phyloP scores from a whole-genome alignment of 805 yeast species.

The Hanseniaspora nectarophila region DNA sequence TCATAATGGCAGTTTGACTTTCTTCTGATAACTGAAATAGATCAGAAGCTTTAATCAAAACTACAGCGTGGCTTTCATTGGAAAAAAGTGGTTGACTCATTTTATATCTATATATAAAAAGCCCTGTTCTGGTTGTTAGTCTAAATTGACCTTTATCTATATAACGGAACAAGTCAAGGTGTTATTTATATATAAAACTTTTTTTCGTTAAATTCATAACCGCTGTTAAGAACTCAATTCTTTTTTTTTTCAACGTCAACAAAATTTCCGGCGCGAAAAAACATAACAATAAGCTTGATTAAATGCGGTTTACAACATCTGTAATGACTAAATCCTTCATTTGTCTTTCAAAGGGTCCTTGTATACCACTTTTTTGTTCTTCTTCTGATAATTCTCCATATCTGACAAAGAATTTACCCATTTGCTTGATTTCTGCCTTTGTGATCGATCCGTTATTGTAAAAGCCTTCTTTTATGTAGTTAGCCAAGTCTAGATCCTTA shows the following conservation, averaged over 20 bases:
- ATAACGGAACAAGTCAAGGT: too few species aligned
- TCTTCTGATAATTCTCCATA: slow-evolving; percentile 7
- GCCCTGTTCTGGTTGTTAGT: not conserved
- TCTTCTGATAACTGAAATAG: slow-evolving; percentile 23
- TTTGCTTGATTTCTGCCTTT: not conserved
- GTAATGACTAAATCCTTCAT: not conserved
- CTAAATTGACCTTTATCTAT: too few species aligned
- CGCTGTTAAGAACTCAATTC: too few species aligned
- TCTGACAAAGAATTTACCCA: not conserved
- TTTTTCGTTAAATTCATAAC: too few species aligned
- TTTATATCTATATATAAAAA: not conserved
- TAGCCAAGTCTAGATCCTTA: slow-evolving; percentile 9
- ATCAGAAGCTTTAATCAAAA: slow-evolving; percentile 24
- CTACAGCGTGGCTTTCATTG: slow-evolving; percentile 19
- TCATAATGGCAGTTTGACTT: slow-evolving; percentile 21
- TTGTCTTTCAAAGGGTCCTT: not conserved
- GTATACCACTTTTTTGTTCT: not conserved
- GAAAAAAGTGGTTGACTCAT: not conserved
- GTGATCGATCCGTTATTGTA: not conserved
- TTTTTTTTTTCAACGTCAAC: too few species aligned
- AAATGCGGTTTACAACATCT: not conserved
- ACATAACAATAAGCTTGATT: not conserved
- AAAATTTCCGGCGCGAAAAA: not conserved
- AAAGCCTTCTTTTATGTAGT: slow-evolving; percentile 10
- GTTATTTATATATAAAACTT: too few species aligned